Percentiles rank a stretch among this genome's conserved stretches.
phyloP scores from a whole-genome alignment of 352 stramenopile species.

The Phytophthora syringae region DNA sequence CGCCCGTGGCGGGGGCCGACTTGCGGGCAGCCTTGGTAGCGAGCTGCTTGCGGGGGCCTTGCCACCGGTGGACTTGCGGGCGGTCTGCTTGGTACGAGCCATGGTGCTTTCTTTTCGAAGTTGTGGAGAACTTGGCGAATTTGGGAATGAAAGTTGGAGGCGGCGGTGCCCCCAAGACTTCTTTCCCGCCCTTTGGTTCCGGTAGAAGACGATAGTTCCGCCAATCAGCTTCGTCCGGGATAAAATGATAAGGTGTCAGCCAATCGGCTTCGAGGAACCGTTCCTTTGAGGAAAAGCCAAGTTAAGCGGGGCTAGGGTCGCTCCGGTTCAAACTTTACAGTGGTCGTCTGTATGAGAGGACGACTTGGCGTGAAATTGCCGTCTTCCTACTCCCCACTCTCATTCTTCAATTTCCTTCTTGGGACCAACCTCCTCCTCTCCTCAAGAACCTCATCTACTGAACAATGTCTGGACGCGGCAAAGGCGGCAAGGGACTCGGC shows the following conservation, averaged over 20 bases:
- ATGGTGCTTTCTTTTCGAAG: not conserved
- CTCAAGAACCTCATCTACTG: conserved; percentile 22
- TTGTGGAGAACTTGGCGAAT: conserved; percentile 1
- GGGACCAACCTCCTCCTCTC: conserved; percentile 22
- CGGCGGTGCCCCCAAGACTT: not conserved
- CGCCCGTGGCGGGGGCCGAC: conserved; percentile 88
- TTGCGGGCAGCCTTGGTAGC: conserved; percentile 94
- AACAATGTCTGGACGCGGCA: conserved; percentile 66
- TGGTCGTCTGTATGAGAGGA: too few species aligned
- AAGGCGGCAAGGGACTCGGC: conserved; percentile 83
- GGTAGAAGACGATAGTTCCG: not conserved
- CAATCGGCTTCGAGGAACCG: too few species aligned
- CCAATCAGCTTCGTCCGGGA: not conserved
- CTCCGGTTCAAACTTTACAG: too few species aligned
- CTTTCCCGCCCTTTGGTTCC: not conserved
- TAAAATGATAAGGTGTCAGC: too few species aligned
- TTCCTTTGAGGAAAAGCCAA: too few species aligned
- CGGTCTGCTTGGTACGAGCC: too few species aligned
- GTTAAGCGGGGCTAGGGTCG: too few species aligned
- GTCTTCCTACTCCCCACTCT: conserved; percentile 20
- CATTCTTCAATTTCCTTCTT: conserved; percentile 69
- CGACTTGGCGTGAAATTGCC: too few species aligned
- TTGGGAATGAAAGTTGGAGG: not conserved
- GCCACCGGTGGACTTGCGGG: too few species aligned
- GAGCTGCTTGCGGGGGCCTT: conserved; percentile 90